These are phyloP conservation scores for Trametopsis cervina DNA, from an alignment of 768 basidiomycete species.

Conservation along the genomic window DNA sequence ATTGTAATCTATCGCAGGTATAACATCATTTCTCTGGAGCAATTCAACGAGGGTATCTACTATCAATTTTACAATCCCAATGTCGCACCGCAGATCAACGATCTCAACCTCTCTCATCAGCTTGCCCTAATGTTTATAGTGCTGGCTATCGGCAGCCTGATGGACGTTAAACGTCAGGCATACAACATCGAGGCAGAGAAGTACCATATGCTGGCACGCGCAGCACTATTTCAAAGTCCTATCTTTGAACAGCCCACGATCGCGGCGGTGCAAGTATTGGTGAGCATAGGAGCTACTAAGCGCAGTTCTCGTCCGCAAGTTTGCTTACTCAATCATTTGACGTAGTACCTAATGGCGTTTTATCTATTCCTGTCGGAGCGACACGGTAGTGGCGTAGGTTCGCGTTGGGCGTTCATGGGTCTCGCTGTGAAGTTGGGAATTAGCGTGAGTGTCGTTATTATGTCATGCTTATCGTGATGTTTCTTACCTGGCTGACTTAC, in stretches of 20 bases:
- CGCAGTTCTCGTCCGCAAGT: constrained; percentile 30
- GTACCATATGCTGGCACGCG: constrained; percentile 53
- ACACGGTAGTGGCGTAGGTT: constrained; percentile 39
- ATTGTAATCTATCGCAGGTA: constrained; percentile 37
- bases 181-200: constrained; percentile 53
- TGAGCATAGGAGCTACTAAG: too few species aligned
- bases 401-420: constrained; percentile 70
- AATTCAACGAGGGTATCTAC: constrained; percentile 49
- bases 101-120: constrained; percentile 40
- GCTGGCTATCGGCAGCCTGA: constrained; percentile 54
- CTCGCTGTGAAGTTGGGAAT: constrained; percentile 63
- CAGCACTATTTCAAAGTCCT: constrained; percentile 54
- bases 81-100: constrained; percentile 33
- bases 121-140: constrained; percentile 58
- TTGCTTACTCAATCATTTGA: constrained; percentile 1
- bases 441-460: constrained; percentile 37
- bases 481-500: constrained; percentile 5
- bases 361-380: constrained; percentile 40
- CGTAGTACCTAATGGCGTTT: constrained; percentile 51
- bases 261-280: constrained; percentile 56
- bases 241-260: constrained; percentile 62
- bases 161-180: constrained; percentile 51
- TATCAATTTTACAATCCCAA: constrained; percentile 45
- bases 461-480: constrained; percentile 8
- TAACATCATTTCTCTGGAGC: constrained; percentile 49